Base-by-base conservation (phyloP, 805 yeast species). In the Candida arabinofermentans region DNA sequence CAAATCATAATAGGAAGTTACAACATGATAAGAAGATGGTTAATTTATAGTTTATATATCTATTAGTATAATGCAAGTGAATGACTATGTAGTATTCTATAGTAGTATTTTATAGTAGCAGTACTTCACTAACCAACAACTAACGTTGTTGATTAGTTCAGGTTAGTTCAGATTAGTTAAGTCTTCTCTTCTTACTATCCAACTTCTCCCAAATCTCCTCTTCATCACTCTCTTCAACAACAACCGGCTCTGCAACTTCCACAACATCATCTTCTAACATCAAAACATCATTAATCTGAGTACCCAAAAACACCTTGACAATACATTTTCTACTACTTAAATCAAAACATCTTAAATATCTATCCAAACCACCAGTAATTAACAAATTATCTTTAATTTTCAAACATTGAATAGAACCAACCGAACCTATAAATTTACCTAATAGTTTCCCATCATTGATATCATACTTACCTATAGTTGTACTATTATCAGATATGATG, bases 361-460 rank as follows among this genome's bases (percentile, higher is more conserved):
- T 73, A 57, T 93, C 99, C 18, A 90, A 72, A 0, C 96, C 95
- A 34, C 95, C 97, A 16, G 86, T 71, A 2, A 81, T 80, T 7
- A 90, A 55, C 23, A 83, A 57, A 8, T 70, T 69, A 4, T 67
- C 64, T 9, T 66, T 61, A 3, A 56, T 32, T 30, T 51, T 42
- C n/a, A 64, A 36, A 3, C 74, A 64, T 43, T 70, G 71, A 34
- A 84, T 79, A 1, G 89, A 82, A 43, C 95, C 90, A 19, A 81
- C 82, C 9, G 88, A 78, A 18, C 93, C 96, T 29, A 81, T 77
- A 57, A 70, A 86, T 56, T 86, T 85, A 1, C 90, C 93, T 10
- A 81, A 54, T 21, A 83, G 58, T 36, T 67, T 70, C 9, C 86
- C 82, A 34, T 62, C 70, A 27, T 61, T 62, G 31, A 74, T 58